Percentiles rank a stretch among this genome's conserved stretches.
Conservation (phyloP, 1,139 yeast genomes). For the Protomyces pachydermus region DNA sequence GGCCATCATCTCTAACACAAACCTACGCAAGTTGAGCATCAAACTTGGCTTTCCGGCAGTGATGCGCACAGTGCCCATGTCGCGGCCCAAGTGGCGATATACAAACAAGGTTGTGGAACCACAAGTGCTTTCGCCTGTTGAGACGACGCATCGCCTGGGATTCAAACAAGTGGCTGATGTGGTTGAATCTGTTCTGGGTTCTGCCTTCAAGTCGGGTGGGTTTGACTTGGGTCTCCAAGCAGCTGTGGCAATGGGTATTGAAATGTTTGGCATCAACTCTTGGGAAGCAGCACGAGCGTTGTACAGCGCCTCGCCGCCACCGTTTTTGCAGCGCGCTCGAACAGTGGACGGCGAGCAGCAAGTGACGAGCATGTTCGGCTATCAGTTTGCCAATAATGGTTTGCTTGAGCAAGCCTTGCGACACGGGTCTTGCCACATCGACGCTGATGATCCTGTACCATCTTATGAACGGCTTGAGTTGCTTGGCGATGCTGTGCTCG, state of each 20-base stretch:
- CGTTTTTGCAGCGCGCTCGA: neutral
- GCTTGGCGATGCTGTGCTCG: slow-evolving; percentile 30
- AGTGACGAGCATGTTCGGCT: slow-evolving; percentile 15
- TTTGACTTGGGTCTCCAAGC: slow-evolving; percentile 27
- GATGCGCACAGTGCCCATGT: slow-evolving; percentile 14
- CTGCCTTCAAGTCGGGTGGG: slow-evolving; percentile 20
- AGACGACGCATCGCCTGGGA: slow-evolving; percentile 12
- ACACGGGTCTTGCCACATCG: slow-evolving; percentile 25
- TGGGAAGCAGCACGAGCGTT: slow-evolving; percentile 10
- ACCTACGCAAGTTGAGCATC: slow-evolving; percentile 19
- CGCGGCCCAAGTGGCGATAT: slow-evolving; percentile 12
- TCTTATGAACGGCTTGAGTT: slow-evolving; percentile 27
- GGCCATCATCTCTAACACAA: slow-evolving; percentile 25
- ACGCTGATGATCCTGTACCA: slow-evolving; percentile 10
- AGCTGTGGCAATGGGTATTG: slow-evolving; percentile 20
- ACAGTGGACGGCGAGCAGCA: slow-evolving; percentile 1
- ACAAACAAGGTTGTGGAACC: neutral
- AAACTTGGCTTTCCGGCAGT: slow-evolving; percentile 2
- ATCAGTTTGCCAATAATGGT: slow-evolving; percentile 12
- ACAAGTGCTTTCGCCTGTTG: neutral
- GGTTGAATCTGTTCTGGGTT: slow-evolving; percentile 28
- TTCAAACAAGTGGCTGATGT: slow-evolving; percentile 28
- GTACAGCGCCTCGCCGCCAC: neutral
- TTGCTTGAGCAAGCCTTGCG: slow-evolving; percentile 27
- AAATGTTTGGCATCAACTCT: slow-evolving; percentile 8